Conservation (phyloP, 805 yeast species). For the Cyberlindnera xishuangbannaensis region DNA sequence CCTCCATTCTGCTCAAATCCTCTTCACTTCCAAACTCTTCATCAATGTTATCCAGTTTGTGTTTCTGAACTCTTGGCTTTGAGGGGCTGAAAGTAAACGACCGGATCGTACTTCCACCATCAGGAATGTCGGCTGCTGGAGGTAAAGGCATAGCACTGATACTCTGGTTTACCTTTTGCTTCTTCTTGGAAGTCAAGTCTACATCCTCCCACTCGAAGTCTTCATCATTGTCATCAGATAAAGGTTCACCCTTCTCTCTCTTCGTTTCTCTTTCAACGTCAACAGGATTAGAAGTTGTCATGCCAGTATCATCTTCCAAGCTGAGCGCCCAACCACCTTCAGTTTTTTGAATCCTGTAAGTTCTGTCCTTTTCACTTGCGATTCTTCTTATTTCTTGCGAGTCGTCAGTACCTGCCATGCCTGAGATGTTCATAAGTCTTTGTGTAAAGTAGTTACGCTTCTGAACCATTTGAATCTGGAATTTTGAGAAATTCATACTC, state of each 20-base stretch:
- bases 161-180: conserved; percentile 32
- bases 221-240: conserved; percentile 23
- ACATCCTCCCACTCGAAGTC: conserved; percentile 73
- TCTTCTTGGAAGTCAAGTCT: conserved; percentile 27
- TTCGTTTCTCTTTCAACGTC: conserved; percentile 30
- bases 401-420: conserved; percentile 44
- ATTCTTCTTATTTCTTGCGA: conserved; percentile 40
- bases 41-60: conserved; percentile 9
- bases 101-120: conserved; percentile 10
- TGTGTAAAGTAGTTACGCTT: conserved; percentile 90
- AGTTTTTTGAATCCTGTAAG: conserved; percentile 68
- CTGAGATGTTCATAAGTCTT: conserved; percentile 73
- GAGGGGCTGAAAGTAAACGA: conserved; percentile 21
- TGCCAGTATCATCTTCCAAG: conserved; percentile 38
- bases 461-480: conserved; percentile 89
- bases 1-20: conserved; percentile 26
- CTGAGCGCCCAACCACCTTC: conserved; percentile 84
- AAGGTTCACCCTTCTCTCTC: conserved; percentile 8
- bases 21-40: conserved; percentile 18
- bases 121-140: conserved; percentile 15
- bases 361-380: conserved; percentile 76
- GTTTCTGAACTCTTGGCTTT: conserved; percentile 10
- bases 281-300: conserved; percentile 40
- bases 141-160: conserved; percentile 37
- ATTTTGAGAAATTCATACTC: conserved; percentile 83